phyloP scores from a whole-genome alignment of 2,329 filamentous ascomycete species.

The Cucurbitaria berberidis region DNA sequence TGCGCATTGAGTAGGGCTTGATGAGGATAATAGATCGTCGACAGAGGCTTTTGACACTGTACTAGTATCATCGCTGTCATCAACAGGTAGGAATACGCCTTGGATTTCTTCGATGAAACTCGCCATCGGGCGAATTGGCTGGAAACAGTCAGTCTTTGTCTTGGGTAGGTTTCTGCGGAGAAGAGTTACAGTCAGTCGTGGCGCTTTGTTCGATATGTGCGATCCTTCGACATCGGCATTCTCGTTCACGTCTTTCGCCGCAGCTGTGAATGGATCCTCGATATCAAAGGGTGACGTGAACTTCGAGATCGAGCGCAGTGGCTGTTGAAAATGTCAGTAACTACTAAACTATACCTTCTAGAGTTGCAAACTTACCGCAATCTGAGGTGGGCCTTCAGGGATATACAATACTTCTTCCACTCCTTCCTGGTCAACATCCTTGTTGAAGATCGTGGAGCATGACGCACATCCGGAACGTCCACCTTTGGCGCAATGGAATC shows the following conservation, averaged over 20 bases:
- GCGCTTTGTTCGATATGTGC: neutral
- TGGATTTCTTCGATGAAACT: neutral
- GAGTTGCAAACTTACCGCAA: neutral
- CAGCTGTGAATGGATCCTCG: neutral
- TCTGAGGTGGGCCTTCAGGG: neutral
- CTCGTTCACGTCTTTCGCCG: neutral
- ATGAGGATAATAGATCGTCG: neutral
- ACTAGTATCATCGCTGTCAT: neutral
- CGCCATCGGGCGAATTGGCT: neutral
- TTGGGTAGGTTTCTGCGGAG: neutral
- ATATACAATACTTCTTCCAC: neutral
- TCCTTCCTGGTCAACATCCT: neutral
- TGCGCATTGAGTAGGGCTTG: neutral
- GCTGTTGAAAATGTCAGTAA: neutral
- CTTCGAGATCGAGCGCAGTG: neutral
- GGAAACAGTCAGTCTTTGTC: neutral
- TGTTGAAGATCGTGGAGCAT: neutral
- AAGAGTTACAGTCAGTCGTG: neutral
- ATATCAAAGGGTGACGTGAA: neutral
- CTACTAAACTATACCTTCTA: neutral
- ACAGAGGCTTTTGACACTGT: neutral
- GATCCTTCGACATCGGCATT: neutral
- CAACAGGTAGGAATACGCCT: neutral
- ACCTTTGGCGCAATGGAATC: neutral
- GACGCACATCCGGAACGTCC: neutral